Base-by-base conservation (phyloP, 2,329 filamentous ascomycete species). In the Colletotrichum limetticola region DNA sequence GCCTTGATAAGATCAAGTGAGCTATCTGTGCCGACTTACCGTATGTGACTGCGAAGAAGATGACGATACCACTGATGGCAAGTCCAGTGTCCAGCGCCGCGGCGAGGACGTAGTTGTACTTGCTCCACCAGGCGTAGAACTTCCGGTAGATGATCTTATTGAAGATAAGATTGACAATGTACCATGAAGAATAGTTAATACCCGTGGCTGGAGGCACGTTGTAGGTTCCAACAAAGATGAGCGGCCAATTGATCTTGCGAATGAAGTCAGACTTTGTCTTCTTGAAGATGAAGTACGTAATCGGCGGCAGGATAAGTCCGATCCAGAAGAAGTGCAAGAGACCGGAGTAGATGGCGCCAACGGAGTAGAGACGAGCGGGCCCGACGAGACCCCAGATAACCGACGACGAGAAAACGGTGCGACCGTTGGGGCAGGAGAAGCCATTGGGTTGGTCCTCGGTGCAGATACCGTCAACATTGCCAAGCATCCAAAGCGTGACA, bases 311-410 rank as follows among this genome's bases (percentile, higher is more conserved):
- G 3, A 85, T 62, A 35, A 83, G 84, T 1, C 89, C 89, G 16
- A 88, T 85, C 46, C 90, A 80, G 85, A 86, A 74, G 82, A 90
- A 90, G 77, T 82, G 89, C 77, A 88, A 85, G 24, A 88, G 81
- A 22, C 82, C 82, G 0, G 82, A 79, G 77, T 90, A 91, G 7
- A 87, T 80, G 19, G 84, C 81, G 22, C 81, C 81, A 5, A 76
- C 76, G n/a, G 80, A 80, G 62, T 82, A 82, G 1, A 83, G 79
- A 35, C 78, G 77, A 26, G 75, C 76, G 0, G 82, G 82, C 0
- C 82, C 90, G 60, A 92, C 89, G 12, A 90, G 84, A 65, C 90
- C 90, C 90, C 90, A 91, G 71, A 91, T 86, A 5, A 91, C 84
- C 6, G 87, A 89, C n/a, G 87, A 87, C 16, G 88, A 90, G 82